These are phyloP conservation scores for Hymenoscyphus salicellus DNA, from an alignment of 2,329 filamentous ascomycete species.

Conservation along the genomic window DNA sequence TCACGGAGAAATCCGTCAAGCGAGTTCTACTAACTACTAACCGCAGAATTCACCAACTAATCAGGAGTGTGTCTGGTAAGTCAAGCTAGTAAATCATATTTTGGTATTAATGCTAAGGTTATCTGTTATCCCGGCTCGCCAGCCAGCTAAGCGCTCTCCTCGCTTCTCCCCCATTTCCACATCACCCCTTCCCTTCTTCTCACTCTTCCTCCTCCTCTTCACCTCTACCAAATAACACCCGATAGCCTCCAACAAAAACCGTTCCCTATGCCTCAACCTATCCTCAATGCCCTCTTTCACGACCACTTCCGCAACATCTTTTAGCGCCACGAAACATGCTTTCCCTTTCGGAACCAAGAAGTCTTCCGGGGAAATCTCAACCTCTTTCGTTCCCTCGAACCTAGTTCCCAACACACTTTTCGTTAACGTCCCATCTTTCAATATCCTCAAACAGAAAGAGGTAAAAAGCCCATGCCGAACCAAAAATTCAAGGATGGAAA, in stretches of 20 bases:
- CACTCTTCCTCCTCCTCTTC: not conserved
- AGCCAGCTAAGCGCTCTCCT: no score
- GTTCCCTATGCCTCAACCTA: slow-evolving; percentile 8
- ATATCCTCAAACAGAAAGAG: slow-evolving; percentile 26
- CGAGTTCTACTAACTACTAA: no score
- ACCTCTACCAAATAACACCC: slow-evolving; percentile 10
- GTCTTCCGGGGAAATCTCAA: not conserved
- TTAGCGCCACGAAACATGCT: not conserved
- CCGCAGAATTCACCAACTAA: no score
- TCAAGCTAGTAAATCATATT: no score
- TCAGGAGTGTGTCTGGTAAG: no score
- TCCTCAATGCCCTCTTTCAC: slow-evolving; percentile 5
- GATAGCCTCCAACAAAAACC: slow-evolving; percentile 14
- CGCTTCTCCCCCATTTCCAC: not conserved
- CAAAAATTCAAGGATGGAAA: slow-evolving; percentile 26
- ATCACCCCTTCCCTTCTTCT: not conserved
- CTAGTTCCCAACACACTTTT: not conserved
- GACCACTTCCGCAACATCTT: slow-evolving; percentile 1
- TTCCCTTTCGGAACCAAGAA: not conserved
- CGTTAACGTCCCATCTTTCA: slow-evolving; percentile 5
- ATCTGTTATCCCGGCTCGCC: no score
- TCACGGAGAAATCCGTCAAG: no score
- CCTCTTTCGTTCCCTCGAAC: not conserved
- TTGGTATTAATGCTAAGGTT: no score
- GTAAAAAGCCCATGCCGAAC: slow-evolving; percentile 28